Conservation (phyloP, 306 rosid species). For the Medicago lupulina region DNA sequence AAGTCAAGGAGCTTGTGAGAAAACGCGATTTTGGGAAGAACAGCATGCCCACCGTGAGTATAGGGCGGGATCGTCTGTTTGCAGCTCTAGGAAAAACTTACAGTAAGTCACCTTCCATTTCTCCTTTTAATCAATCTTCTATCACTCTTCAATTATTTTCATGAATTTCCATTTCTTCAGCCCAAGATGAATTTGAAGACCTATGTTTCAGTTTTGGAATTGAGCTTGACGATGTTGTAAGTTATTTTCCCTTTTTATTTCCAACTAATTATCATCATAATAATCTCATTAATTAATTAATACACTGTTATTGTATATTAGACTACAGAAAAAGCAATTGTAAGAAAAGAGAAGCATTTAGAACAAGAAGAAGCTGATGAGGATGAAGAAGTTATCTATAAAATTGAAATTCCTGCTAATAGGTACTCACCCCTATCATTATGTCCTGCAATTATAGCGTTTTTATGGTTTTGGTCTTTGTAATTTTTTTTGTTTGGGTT, state of each 20-base stretch:
- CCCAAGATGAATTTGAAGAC: slow-evolving; percentile 88
- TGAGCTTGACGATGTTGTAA: slow-evolving; percentile 92
- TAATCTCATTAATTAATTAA: slow-evolving; percentile 14
- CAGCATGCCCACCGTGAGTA: slow-evolving; percentile 86
- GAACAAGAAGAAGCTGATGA: slow-evolving; percentile 54
- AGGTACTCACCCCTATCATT: slow-evolving; percentile 47
- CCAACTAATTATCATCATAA: background rate
- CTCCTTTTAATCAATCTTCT: background rate
- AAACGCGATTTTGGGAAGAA: background rate
- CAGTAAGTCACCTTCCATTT: slow-evolving; percentile 59
- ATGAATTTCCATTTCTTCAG: slow-evolving; percentile 43
- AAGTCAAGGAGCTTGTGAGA: too few relatives aligned
- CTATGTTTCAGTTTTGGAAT: slow-evolving; percentile 89
- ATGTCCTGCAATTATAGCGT: too few relatives aligned
- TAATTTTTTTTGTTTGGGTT: background rate
- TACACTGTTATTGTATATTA: slow-evolving; percentile 33
- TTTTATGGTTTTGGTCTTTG: background rate
- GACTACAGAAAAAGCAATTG: slow-evolving; percentile 92
- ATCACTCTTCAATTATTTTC: background rate
- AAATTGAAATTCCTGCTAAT: slow-evolving; percentile 90
- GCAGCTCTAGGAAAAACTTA: slow-evolving; percentile 74
- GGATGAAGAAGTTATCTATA: slow-evolving; percentile 55
- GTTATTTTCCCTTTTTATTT: slow-evolving; percentile 20
- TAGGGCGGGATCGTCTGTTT: slow-evolving; percentile 86
- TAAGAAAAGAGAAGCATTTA: slow-evolving; percentile 84